phyloP scores from a whole-genome alignment of 129 eudicot genomes.

The Deinandra increscens region DNA sequence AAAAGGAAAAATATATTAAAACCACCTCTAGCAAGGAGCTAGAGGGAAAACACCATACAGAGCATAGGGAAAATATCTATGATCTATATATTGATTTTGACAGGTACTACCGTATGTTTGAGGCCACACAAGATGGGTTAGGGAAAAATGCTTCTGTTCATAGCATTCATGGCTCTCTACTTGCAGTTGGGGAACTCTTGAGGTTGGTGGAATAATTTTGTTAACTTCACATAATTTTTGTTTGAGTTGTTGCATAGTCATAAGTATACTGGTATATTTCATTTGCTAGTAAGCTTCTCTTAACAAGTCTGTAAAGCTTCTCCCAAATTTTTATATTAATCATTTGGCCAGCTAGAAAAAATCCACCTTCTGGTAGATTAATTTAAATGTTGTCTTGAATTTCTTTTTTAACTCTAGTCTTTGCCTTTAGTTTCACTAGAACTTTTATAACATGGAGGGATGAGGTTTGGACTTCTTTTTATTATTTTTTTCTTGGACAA shows the following conservation, averaged over 20 bases:
- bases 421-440: background rate
- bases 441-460: conserved; percentile 5
- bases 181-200: conserved; percentile 96
- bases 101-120: conserved; percentile 99
- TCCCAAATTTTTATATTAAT: background rate
- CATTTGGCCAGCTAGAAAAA: background rate
- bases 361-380: background rate
- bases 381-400: background rate
- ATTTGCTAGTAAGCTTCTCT: conserved; percentile 20
- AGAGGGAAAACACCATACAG: too few relatives aligned
- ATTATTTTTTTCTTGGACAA: background rate
- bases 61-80: conserved; percentile 13
- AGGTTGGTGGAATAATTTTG: conserved; percentile 55
- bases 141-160: conserved; percentile 96
- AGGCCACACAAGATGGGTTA: conserved; percentile 97
- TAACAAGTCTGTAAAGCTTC: conserved; percentile 1
- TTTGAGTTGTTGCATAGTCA: background rate
- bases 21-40: too few relatives aligned
- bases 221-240: background rate
- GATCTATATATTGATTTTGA: conserved; percentile 22
- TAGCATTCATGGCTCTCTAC: conserved; percentile 97
- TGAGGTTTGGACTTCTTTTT: background rate
- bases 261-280: background rate
- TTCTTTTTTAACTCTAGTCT: background rate
- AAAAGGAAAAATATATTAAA: too few relatives aligned